A percentile compares a stretch with the other conserved stretches of the same genome.
Evolutionary conservation across 164 flowering plant genomes (phyloP).

Genomic region (Malania oleifera): DNA sequence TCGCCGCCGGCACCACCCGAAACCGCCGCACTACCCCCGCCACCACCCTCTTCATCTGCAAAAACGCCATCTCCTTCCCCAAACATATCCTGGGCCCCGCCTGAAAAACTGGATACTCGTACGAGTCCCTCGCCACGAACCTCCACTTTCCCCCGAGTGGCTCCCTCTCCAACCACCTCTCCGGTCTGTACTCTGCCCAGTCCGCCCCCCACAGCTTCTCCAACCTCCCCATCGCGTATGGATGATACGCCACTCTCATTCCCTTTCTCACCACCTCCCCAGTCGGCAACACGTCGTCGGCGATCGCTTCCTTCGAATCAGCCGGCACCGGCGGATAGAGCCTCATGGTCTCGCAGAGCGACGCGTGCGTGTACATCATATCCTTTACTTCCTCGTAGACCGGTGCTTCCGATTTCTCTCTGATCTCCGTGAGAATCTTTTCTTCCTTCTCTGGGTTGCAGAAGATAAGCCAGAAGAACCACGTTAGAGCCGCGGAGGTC

Average conservation of each 20-base stretch:
- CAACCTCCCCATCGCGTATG: constrained; percentile 60
- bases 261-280: constrained; percentile 51
- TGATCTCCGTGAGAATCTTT: constrained; percentile 23
- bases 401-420: constrained; percentile 4
- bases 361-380: constrained; percentile 44
- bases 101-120: constrained; percentile 31
- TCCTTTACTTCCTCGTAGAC: constrained; percentile 33
- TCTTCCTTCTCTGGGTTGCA: constrained; percentile 16
- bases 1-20: constrained; percentile 17
- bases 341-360: constrained; percentile 51
- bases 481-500: constrained; percentile 31
- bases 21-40: constrained; percentile 13
- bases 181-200: constrained; percentile 41
- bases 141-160: constrained; percentile 16
- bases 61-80: constrained; percentile 41
- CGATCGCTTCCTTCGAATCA: constrained; percentile 32
- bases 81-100: constrained; percentile 35
- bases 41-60: no score
- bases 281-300: constrained; percentile 53
- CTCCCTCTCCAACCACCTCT: constrained; percentile 42
- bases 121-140: constrained; percentile 30
- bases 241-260: constrained; percentile 33
- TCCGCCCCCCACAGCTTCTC: constrained; percentile 45
- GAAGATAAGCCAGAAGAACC: constrained; percentile 35
- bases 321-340: constrained; percentile 48